These are phyloP conservation scores for Malus hybrid DNA, from an alignment of 331 rosid species.

Conservation along the genomic window DNA sequence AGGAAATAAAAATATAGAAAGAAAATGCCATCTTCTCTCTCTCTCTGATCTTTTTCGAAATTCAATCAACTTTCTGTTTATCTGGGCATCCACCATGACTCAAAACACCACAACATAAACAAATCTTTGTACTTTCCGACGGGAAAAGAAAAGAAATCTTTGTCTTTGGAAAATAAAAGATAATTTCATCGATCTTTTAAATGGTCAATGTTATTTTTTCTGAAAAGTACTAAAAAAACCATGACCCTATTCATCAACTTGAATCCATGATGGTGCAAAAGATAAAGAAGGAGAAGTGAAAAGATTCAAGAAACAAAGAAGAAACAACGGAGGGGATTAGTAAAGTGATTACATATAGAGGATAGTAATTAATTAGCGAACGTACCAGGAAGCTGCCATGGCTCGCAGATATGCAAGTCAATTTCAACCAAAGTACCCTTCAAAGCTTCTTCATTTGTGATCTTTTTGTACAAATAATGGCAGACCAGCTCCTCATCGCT, in stretches of 20 bases:
- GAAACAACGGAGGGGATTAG: background rate
- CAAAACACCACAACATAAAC: background rate
- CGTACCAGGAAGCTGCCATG: conserved; percentile 99
- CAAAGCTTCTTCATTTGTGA: conserved; percentile 57
- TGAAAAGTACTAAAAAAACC: background rate
- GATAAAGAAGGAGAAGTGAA: background rate
- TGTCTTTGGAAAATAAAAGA: background rate
- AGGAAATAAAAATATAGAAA: background rate
- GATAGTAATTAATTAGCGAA: background rate
- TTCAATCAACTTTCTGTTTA: background rate
- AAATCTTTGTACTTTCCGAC: background rate
- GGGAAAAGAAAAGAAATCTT: background rate
- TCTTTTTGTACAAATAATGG: conserved; percentile 87
- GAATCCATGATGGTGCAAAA: background rate
- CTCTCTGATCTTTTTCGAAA: background rate
- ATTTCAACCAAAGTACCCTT: conserved; percentile 88
- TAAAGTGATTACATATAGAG: background rate
- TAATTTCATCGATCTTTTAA: background rate
- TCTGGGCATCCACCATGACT: background rate
- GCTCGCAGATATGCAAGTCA: conserved; percentile 90
- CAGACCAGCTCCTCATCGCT: conserved; percentile 92
- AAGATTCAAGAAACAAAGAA: background rate
- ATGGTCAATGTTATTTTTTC: background rate
- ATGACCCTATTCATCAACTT: background rate
- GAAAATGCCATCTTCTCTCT: background rate